phyloP scores from a whole-genome alignment of 2,329 filamentous ascomycete species.

The Didymosphaeria variabile region DNA sequence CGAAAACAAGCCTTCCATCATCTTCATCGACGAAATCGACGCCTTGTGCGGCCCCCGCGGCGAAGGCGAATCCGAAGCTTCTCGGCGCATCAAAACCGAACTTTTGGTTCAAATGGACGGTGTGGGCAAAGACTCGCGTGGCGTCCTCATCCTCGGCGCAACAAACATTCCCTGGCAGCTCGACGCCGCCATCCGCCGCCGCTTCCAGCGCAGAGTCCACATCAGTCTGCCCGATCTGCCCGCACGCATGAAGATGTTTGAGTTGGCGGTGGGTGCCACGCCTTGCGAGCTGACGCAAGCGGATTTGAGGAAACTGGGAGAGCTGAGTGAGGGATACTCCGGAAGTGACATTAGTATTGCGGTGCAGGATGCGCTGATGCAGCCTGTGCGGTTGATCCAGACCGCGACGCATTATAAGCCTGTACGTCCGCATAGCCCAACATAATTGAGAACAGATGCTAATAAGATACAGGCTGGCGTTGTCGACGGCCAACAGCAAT shows the following conservation, averaged over 20 bases:
- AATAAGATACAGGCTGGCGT: constrained; percentile 62
- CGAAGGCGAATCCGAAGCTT: constrained; percentile 97
- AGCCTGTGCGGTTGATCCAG: constrained; percentile 94
- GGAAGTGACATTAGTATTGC: constrained; percentile 96
- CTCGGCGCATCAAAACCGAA: constrained; percentile 97
- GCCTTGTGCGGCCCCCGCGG: constrained; percentile 91
- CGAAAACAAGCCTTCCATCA: constrained; percentile 97
- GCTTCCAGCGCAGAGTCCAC: constrained; percentile 95
- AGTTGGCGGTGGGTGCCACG: constrained; percentile 90
- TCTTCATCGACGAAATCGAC: constrained; percentile 98
- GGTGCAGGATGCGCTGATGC: constrained; percentile 96
- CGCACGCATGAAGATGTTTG: constrained; percentile 93
- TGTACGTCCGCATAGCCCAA: constrained; percentile 58
- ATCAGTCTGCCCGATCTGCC: constrained; percentile 90
- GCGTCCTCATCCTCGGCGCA: constrained; percentile 91
- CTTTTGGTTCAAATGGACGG: constrained; percentile 99
- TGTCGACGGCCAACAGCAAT: constrained; percentile 70
- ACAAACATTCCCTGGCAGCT: constrained; percentile 99
- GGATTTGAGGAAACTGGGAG: constrained; percentile 82
- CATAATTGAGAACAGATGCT: background rate
- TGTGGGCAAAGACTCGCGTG: constrained; percentile 93
- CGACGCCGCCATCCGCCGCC: constrained; percentile 91
- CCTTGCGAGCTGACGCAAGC: constrained; percentile 81
- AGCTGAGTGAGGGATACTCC: constrained; percentile 90
- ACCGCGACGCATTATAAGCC: constrained; percentile 98